Evolutionary conservation across 2,329 filamentous ascomycete species (phyloP), one percentile per base, ranked within the genome.

Genomic region (Chaetoscypha palmicola): DNA sequence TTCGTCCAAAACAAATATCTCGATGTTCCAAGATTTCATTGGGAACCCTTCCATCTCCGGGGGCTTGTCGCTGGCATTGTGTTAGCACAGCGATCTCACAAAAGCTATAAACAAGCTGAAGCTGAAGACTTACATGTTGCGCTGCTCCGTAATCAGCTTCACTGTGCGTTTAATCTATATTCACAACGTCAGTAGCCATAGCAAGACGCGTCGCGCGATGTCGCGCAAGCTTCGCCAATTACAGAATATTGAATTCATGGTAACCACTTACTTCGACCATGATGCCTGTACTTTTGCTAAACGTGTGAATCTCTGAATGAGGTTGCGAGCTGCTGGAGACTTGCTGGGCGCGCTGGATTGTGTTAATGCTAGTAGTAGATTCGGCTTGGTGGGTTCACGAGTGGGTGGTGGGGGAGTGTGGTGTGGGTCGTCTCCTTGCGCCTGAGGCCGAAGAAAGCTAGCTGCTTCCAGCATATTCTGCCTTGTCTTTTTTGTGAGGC

Each of bases 131-230:
- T 58, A 63, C 61, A 60, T 86, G 67, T 89, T 77, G 63, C 81
- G 77, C 68, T 97, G 91, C 71, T 92, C 83, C 40, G 92, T 97
- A 56, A 96, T 77, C 69, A 98, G 79, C 77, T 91, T 94, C 68
- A 98, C 76, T 62, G 80, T 86, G 61, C 92, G 81, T 77, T 96
- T 85, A 60, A 83, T 68, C 81, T 86, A 57, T 42, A 17, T 16
- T 17, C 5, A 34, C 4, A 34, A 9, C 17, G 19, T n/a, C 16
- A 7, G n/a, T 19, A 17, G 14, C 32, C n/a, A 16, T 16, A 34
- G 31, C 12, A 28, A 12, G 24, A 28, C 24, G 24, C 24, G 24
- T 28, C 7, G 24, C 24, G 24, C 24, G 12, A 28, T 12, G n/a
- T 28, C 24, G 24, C 24, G 24, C n/a, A n/a, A n/a, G n/a, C n/a